Base-by-base conservation (phyloP, 306 rosid species). In the Sicyos baderoa region DNA sequence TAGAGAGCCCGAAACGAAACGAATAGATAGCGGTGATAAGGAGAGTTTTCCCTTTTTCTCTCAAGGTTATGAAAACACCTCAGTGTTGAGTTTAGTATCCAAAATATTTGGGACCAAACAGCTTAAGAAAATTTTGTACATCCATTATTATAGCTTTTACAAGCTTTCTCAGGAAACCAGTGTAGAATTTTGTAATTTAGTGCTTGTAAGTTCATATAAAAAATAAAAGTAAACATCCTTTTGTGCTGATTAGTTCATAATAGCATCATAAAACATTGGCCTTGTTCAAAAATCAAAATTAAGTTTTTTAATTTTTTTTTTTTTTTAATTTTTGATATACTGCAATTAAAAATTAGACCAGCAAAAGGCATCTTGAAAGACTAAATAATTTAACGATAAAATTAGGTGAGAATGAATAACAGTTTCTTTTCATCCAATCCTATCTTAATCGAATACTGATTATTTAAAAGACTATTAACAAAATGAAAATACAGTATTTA, bases 261-360 rank as follows among this genome's bases (percentile, higher is more conserved):
- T 25, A 60, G 60, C 73, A 68, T 68, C 73, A 50, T 68, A 68
- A 51, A 51, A n/a, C 48, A 9, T 37, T 68, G 8, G 56, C 27
- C 18, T 68, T 2, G 8, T 49, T 25, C 5, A 49, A 51, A 27
- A 29, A 68, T 22, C 42, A 68, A 12, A 66, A 11, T 48, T 3
- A 23, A 44, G 12, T n/a, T n/a, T n/a, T n/a, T n/a, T n/a, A n/a
- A n/a, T 25, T 29, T 29, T 29, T 29, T 29, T 29, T 29, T 29
- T 29, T 29, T 29, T 29, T 29, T 29, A 2, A 2, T 2, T 2
- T 4, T 29, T 2, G 42, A 35, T 35, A 35, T 35, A 23, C 27
- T 29, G 54, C 11, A 50, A 16, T 50, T 48, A 50, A 50, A 69
- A 69, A 17, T n/a, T 37, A 50, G 21, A 50, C 55, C 73, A 51